These are phyloP conservation scores for Cladosporium sp. DNA, from an alignment of 2,329 filamentous ascomycete species.

Conservation along the genomic window DNA sequence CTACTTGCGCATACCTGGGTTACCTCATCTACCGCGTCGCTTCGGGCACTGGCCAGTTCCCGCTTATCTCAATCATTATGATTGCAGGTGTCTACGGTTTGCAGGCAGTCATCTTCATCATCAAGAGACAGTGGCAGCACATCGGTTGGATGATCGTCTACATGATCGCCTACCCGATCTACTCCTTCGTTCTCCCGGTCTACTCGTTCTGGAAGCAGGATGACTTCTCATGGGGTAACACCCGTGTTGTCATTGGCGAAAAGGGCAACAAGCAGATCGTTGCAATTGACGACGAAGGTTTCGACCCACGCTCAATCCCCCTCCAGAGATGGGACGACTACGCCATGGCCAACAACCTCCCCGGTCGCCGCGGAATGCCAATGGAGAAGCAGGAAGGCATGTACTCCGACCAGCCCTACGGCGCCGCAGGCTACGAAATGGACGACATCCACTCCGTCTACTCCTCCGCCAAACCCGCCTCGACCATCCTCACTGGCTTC, in stretches of 20 bases:
- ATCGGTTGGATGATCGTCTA: slow-evolving; percentile 99
- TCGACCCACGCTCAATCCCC: slow-evolving; percentile 88
- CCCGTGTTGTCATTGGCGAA: slow-evolving; percentile 92
- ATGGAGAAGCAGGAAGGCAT: slow-evolving; percentile 52
- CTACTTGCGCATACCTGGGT: slow-evolving; percentile 77
- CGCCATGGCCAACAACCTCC: slow-evolving; percentile 76
- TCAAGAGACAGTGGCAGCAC: slow-evolving; percentile 97
- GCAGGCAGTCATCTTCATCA: slow-evolving; percentile 90
- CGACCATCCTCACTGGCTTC: slow-evolving; percentile 83
- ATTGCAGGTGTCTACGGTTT: slow-evolving; percentile 90
- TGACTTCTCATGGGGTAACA: slow-evolving; percentile 98
- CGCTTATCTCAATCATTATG: slow-evolving; percentile 81
- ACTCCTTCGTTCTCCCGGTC: slow-evolving; percentile 81
- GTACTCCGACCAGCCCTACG: slow-evolving; percentile 17
- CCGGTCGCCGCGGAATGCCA: slow-evolving; percentile 74
- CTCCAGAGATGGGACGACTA: slow-evolving; percentile 98
- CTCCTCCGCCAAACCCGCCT: slow-evolving; percentile 80
- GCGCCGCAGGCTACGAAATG: slow-evolving; percentile 75
- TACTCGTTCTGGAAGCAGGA: slow-evolving; percentile 99
- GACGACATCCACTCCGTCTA: slow-evolving; percentile 97
- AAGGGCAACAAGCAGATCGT: slow-evolving; percentile 88
- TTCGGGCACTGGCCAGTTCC: slow-evolving; percentile 67
- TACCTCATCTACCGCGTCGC: slow-evolving; percentile 82
- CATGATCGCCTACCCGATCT: slow-evolving; percentile 89
- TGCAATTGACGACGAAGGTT: slow-evolving; percentile 74